Base-by-base conservation (phyloP, 371 early-diverging fungal species). In the Parasitella parasitica region DNA sequence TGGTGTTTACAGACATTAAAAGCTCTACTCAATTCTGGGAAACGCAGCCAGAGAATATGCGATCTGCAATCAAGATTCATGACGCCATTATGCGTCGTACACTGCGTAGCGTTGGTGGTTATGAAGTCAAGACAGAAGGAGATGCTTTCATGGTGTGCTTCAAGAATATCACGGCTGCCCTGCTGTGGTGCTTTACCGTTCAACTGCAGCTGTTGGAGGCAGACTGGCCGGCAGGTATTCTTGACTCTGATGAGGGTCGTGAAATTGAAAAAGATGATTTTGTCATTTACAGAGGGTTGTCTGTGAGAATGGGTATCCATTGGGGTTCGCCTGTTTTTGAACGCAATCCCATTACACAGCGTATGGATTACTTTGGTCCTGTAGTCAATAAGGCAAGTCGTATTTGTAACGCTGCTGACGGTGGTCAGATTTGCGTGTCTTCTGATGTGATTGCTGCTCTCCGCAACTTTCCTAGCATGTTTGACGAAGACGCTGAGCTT, bases 111-210 rank as follows among this genome's bases (percentile, higher is more conserved):
- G 87, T 89, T 26, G 94, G 95, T 48, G 97, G 97, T n/a, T 97
- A 97, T 67, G 97, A 97, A 71, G 97, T 97, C 39, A 97, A 97
- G 70, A 97, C 96, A 8, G 97, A 97, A 81, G 97, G 97, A 34
- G 97, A 97, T 71, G 95, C 96, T 0, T 93, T 97, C 70, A 96
- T 96, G 93, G 94, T 95, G 15, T 91, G 91, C 52, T 97, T 97
- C 76, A 89, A 92, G 20, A 90, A 92, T 52, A 89, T 94, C 11
- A 83, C 91, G 0, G 83, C 89, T 26, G 97, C 97, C 4, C 74
- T 96, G 57, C 78, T 94, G 18, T 97, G 94, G 93, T 95, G 96
- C 64, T 78, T 96, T 57, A 88, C 88, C 2, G 95, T 94, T 0
- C 97, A 97, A 64, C 69, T 89, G 35, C 89, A 91, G 35, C 76